Conservation (phyloP, 2,329 filamentous ascomycete genomes). For the Epicoccum sorghinum region DNA sequence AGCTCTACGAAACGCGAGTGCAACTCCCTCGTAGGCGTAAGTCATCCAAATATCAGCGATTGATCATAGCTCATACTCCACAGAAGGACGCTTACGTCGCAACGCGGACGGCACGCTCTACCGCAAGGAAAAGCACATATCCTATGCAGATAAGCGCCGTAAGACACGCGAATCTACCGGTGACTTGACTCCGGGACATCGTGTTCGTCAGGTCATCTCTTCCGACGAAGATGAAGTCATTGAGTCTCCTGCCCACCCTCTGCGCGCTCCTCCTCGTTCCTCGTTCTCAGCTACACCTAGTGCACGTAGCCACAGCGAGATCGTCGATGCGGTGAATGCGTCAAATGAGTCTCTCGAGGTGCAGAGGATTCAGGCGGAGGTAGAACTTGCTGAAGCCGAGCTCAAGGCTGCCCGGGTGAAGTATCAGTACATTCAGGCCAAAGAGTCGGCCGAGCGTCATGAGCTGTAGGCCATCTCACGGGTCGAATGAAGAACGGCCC, state of each 20-base stretch:
- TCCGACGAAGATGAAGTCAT: conserved; percentile 22
- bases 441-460: conserved; percentile 12
- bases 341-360: conserved; percentile 30
- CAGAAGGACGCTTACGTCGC: conserved; percentile 38
- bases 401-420: conserved; percentile 33
- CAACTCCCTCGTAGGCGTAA: conserved; percentile 33
- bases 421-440: conserved; percentile 29
- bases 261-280: conserved; percentile 2
- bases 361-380: conserved; percentile 35
- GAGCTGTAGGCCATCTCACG: background rate
- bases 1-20: conserved; percentile 39
- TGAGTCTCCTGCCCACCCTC: background rate
- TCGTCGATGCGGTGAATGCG: conserved; percentile 7
- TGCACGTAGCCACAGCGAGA: conserved; percentile 3
- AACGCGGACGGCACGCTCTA: conserved; percentile 31
- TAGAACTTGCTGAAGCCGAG: conserved; percentile 43
- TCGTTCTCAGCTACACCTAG: conserved; percentile 22
- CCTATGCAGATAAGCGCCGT: conserved; percentile 8
- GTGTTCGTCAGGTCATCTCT: conserved; percentile 2
- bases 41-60: background rate
- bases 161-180: conserved; percentile 16
- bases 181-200: conserved; percentile 14
- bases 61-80: conserved; percentile 6
- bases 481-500: no score
- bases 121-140: conserved; percentile 28